Base-by-base conservation (phyloP, 148 eudicot genomes). In the Dysphania ambrosioides region DNA sequence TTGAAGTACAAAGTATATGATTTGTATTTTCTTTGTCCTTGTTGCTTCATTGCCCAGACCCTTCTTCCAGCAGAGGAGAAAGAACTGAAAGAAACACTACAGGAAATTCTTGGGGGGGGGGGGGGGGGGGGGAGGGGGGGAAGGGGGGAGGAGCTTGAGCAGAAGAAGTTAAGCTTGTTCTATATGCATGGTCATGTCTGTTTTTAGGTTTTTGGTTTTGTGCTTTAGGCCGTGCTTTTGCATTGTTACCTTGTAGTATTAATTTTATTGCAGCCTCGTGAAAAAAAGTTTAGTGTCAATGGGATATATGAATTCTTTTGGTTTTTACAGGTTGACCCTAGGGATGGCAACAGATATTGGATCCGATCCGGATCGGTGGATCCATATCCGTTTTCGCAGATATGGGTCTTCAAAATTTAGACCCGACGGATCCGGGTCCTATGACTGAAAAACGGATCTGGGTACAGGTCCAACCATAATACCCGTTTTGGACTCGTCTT, bases 21-120 rank as follows among this genome's bases (percentile, higher is more conserved):
- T 32, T 30, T 30, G 55, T 21, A 74, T 15, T 57, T 55, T 19
- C 31, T 40, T 32, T 31, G 30, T 27, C 24, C 49, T 75, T 30
- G 19, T 36, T 11, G 24, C 24, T 57, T 71, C 73, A 8, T 68
- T 40, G 51, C 34, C 65, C 89, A 91, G 98, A 89, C 97, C 66
- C 87, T 94, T 59, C 96, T 89, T 66, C 73, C 92, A 49, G 82
- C 77, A 30, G 97, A 94, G 84, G 97, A 94, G 87, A 90, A 94
- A 83, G 97, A 94, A 66, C 80, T 94, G 83, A 91, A 82, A 83
- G 98, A 91, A 82, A 87, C 97, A 5, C 76, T 94, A 29, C 97
- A 91, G 79, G 92, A 90, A 8, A 83, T 95, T 35, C 82, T 95
- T 73, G 99, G 99, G 58, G 75, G 86, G 21, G 98, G 97, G 58